Conservation (phyloP, 1,284 basidiomycete species). For the Melampsora larici-populina region DNA sequence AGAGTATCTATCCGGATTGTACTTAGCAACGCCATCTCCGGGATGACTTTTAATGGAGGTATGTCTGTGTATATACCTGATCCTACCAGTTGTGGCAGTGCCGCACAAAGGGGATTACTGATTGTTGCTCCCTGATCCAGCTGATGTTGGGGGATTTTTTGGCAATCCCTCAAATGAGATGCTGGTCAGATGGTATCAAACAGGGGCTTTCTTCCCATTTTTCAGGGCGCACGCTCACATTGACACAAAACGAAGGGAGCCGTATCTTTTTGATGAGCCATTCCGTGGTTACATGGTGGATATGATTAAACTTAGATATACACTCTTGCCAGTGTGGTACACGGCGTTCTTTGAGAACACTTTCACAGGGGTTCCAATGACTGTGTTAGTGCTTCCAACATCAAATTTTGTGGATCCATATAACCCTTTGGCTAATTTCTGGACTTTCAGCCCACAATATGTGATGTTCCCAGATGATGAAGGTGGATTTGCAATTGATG, state of each 20-base stretch:
- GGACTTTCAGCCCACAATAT: conserved; percentile 73
- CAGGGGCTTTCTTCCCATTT: conserved; percentile 92
- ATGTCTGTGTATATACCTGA: conserved; percentile 34
- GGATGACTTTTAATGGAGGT: conserved; percentile 83
- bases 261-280: conserved; percentile 85
- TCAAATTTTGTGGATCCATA: neutral
- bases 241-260: conserved; percentile 95
- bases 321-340: conserved; percentile 90
- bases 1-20: conserved; percentile 91
- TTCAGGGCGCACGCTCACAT: conserved; percentile 98
- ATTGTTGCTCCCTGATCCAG: conserved; percentile 88
- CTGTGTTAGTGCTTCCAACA: conserved; percentile 60
- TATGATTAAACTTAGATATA: too few species aligned
- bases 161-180: conserved; percentile 92
- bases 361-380: conserved; percentile 71
- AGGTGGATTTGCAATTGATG: conserved; percentile 79
- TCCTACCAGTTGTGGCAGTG: neutral
- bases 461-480: conserved; percentile 84
- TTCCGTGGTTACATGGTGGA: conserved; percentile 75
- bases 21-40: conserved; percentile 82
- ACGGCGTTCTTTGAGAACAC: conserved; percentile 87
- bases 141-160: conserved; percentile 97
- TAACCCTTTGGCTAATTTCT: neutral
- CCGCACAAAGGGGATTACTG: neutral
- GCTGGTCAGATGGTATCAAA: conserved; percentile 95